These are phyloP conservation scores for Wilcoxina mikolae DNA, from an alignment of 495 filamentous ascomycete species.

Conservation along the genomic window DNA sequence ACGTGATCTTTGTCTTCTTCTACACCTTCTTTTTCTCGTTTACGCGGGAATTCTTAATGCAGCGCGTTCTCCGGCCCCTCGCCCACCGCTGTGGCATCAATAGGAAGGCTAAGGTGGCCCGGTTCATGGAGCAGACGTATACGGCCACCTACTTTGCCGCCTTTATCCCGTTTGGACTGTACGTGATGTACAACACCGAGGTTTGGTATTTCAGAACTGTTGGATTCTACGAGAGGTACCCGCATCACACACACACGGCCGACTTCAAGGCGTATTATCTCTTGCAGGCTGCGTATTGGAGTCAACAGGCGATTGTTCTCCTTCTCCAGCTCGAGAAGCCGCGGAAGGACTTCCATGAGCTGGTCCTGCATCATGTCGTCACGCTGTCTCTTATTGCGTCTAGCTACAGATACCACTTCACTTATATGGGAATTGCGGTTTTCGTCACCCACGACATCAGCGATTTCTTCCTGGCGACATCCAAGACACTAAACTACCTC, in stretches of 20 bases:
- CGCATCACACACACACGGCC: conserved; percentile 69
- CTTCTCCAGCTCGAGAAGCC: conserved; percentile 84
- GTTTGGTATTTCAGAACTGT: conserved; percentile 96
- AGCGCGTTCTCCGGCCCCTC: conserved; percentile 68
- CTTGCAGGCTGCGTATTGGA: conserved; percentile 91
- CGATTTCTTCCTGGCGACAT: conserved; percentile 96
- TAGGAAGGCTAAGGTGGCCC: conserved; percentile 62
- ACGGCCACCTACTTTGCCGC: conserved; percentile 88
- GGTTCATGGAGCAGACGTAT: conserved; percentile 97
- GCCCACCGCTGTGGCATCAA: conserved; percentile 56
- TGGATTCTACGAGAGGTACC: conserved; percentile 84
- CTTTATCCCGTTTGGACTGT: conserved; percentile 75
- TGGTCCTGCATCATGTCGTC: conserved; percentile 88
- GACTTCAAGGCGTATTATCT: conserved; percentile 96
- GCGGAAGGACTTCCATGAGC: conserved; percentile 88
- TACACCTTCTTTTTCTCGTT: conserved; percentile 83
- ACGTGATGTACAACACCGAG: conserved; percentile 76
- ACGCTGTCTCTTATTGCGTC: conserved; percentile 72
- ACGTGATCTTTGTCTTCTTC: conserved; percentile 77
- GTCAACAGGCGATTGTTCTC: conserved; percentile 85
- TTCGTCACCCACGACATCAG: conserved; percentile 94
- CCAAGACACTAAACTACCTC: conserved; percentile 87
- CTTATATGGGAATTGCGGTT: conserved; percentile 90
- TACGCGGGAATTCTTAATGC: conserved; percentile 94
- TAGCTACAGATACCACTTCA: conserved; percentile 96